Conservation (phyloP, 1,284 basidiomycete genomes). For the Porodaedalea pini region DNA sequence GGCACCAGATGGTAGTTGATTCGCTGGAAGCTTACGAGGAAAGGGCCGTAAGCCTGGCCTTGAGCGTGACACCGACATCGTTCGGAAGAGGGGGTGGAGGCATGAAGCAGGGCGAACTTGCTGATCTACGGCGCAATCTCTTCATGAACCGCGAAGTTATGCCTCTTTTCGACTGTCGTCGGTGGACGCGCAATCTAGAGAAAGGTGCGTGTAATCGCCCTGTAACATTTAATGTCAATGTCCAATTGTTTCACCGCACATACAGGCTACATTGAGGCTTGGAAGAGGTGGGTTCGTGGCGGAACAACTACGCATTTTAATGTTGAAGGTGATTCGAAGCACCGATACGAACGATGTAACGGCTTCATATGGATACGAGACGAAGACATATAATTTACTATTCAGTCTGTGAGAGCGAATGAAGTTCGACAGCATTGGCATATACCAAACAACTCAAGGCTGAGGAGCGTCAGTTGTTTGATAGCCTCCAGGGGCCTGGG, state of each 20-base stretch:
- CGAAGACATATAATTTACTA: constrained; percentile 27
- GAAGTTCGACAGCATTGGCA: background rate
- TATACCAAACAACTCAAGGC: background rate
- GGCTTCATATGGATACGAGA: constrained; percentile 43
- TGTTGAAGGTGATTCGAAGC: constrained; percentile 35
- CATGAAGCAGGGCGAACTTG: constrained; percentile 33
- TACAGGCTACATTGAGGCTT: constrained; percentile 41
- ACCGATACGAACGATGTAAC: constrained; percentile 33
- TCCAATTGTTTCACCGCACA: background rate
- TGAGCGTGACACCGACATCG: constrained; percentile 27
- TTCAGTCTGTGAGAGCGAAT: background rate
- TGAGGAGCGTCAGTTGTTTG: constrained; percentile 4
- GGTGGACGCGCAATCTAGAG: constrained; percentile 55
- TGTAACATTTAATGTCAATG: background rate
- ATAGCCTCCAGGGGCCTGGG: constrained; percentile 18
- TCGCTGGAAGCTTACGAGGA: constrained; percentile 50
- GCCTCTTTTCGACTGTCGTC: constrained; percentile 53
- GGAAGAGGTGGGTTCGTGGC: constrained; percentile 54
- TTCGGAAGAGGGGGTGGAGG: constrained; percentile 30
- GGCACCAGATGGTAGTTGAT: constrained; percentile 50
- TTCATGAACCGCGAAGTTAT: constrained; percentile 46
- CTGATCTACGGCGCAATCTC: constrained; percentile 42
- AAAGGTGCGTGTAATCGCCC: constrained; percentile 28
- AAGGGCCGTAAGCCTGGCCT: constrained; percentile 48
- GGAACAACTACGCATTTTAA: constrained; percentile 38